These are phyloP conservation scores for Tolypocladium ophioglossoides DNA, from an alignment of 2,329 filamentous ascomycete genomes.

Conservation along the genomic window DNA sequence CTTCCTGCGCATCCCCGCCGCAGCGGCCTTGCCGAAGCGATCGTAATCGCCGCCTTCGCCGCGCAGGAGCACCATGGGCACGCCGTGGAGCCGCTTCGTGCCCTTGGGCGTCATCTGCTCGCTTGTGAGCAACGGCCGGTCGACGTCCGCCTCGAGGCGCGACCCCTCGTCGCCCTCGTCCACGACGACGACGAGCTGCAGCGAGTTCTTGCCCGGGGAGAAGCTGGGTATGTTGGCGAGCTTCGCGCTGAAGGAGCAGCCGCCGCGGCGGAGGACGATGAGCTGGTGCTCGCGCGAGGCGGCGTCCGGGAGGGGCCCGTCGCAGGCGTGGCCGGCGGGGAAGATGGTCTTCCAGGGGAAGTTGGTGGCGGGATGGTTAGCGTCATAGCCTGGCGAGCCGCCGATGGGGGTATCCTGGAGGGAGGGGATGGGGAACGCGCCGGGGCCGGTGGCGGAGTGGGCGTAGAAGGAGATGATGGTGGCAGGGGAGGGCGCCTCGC, in stretches of 20 bases:
- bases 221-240: constrained; percentile 75
- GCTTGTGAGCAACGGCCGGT: constrained; percentile 63
- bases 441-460: constrained; percentile 40
- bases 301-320: constrained; percentile 39
- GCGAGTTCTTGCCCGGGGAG: constrained; percentile 43
- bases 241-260: constrained; percentile 77
- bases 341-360: constrained; percentile 63
- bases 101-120: constrained; percentile 62
- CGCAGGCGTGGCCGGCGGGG: constrained; percentile 60
- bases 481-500: constrained; percentile 17
- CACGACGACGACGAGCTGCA: constrained; percentile 78
- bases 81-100: constrained; percentile 56
- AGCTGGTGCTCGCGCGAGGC: constrained; percentile 55
- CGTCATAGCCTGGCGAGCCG: constrained; percentile 29
- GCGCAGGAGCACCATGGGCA: constrained; percentile 75
- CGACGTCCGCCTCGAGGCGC: constrained; percentile 17
- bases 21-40: constrained; percentile 50
- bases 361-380: constrained; percentile 23
- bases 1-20: constrained; percentile 64
- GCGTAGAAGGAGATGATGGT: constrained; percentile 41
- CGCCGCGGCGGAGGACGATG: constrained; percentile 71
- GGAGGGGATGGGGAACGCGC: constrained; percentile 61
- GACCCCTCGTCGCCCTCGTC: constrained; percentile 23
- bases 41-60: constrained; percentile 54
- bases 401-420: constrained; percentile 43